phyloP scores from a whole-genome alignment of 306 rosid species.

The Quercus suber region DNA sequence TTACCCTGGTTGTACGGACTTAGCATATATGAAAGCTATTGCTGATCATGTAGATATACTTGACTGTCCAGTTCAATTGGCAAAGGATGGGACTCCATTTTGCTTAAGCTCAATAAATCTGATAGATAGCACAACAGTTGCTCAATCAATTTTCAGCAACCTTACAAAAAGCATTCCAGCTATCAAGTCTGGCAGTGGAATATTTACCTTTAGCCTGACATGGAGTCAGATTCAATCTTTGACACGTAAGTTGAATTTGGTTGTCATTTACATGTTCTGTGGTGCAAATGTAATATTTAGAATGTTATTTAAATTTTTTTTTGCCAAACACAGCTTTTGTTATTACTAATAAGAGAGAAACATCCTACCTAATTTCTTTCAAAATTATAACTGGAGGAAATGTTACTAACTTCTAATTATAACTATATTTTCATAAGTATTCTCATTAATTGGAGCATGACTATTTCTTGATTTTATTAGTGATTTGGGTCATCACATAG shows the following conservation, averaged over 20 bases:
- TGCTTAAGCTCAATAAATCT: constrained; percentile 77
- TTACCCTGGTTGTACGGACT: constrained; percentile 73
- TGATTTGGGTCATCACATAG: background rate
- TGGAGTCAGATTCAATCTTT: constrained; percentile 62
- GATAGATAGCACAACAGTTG: constrained; percentile 56
- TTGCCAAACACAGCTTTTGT: background rate
- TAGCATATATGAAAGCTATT: constrained; percentile 66
- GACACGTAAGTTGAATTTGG: constrained; percentile 54
- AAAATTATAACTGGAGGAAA: background rate
- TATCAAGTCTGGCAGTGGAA: constrained; percentile 55
- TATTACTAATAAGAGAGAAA: background rate
- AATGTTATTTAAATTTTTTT: no score
- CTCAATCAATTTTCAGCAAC: constrained; percentile 42
- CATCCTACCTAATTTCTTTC: background rate
- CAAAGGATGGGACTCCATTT: constrained; percentile 79
- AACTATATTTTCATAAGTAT: background rate
- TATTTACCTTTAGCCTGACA: constrained; percentile 65
- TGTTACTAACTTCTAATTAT: background rate
- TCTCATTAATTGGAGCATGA: background rate
- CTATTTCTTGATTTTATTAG: background rate
- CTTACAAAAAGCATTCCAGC: constrained; percentile 39
- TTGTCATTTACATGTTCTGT: constrained; percentile 20
- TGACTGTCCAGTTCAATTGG: constrained; percentile 92
- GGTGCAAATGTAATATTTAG: background rate
- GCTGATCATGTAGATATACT: constrained; percentile 70